Percentiles rank a stretch among this genome's conserved stretches.
phyloP scores from a whole-genome alignment of 768 basidiomycete genomes.

The Gloeostereum incarnatum region DNA sequence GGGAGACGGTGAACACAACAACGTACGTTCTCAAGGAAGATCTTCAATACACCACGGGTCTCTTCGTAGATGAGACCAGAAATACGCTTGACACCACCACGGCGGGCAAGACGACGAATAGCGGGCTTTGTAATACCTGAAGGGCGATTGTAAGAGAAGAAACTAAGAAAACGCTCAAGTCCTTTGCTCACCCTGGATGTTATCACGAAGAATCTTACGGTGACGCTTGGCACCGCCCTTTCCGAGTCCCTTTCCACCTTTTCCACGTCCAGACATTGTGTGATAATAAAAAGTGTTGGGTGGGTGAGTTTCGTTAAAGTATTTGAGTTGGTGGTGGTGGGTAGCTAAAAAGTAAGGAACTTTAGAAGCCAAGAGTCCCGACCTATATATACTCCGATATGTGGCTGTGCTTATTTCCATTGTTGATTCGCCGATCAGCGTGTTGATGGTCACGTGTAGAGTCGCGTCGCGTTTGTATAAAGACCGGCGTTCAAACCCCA shows the following conservation, averaged over 20 bases:
- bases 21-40: constrained; percentile 71
- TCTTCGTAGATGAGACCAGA: constrained; percentile 85
- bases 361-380: constrained; percentile 12
- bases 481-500: constrained; percentile 9
- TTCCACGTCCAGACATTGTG: constrained; percentile 78
- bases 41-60: constrained; percentile 86
- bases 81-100: constrained; percentile 91
- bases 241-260: constrained; percentile 82
- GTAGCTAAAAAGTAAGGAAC: not conserved
- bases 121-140: constrained; percentile 72
- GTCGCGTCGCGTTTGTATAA: constrained; percentile 17
- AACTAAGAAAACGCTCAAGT: not conserved
- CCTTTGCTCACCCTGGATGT: constrained; percentile 48
- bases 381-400: constrained; percentile 11
- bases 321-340: constrained; percentile 1
- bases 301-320: not conserved
- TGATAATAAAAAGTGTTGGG: constrained; percentile 2
- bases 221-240: constrained; percentile 82
- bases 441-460: constrained; percentile 10
- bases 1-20: constrained; percentile 1
- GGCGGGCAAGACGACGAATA: constrained; percentile 82
- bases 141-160: constrained; percentile 1
- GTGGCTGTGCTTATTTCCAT: constrained; percentile 19
- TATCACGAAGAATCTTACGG: constrained; percentile 75
- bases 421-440: no score